Conservation (phyloP, 306 rosid genomes). For the Inga leiocalycina region DNA sequence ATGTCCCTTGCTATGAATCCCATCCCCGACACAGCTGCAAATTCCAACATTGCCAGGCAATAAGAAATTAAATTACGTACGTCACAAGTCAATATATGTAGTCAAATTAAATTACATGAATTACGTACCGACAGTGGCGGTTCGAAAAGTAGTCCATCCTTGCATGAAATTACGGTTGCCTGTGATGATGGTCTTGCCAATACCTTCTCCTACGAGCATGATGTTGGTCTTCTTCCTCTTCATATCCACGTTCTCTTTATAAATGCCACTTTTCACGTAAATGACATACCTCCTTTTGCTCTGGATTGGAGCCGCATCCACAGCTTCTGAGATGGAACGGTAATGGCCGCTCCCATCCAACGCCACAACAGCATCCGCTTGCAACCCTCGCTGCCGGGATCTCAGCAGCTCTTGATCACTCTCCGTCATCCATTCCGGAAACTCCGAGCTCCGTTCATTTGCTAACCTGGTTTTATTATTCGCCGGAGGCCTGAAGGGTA, state of each 20-base stretch:
- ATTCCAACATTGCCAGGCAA: too few species aligned
- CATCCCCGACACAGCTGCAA: constrained; percentile 73
- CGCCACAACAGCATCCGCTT: constrained; percentile 64
- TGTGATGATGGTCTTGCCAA: constrained; percentile 74
- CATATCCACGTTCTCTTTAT: constrained; percentile 81
- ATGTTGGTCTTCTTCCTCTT: constrained; percentile 84
- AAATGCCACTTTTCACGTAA: constrained; percentile 72
- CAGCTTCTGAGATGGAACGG: constrained; percentile 72
- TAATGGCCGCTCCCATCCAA: constrained; percentile 81
- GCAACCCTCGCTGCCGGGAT: constrained; percentile 42
- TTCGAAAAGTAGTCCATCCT: constrained; percentile 97
- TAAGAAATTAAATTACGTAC: neutral
- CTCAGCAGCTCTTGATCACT: constrained; percentile 62
- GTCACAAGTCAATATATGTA: neutral
- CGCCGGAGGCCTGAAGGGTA: constrained; percentile 62
- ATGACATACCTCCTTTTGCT: constrained; percentile 65
- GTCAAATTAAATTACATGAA: too few species aligned
- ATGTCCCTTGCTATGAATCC: constrained; percentile 83
- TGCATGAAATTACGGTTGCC: constrained; percentile 83
- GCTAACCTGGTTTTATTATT: neutral
- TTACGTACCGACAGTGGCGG: constrained; percentile 78
- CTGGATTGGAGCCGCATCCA: constrained; percentile 70
- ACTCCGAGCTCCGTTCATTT: constrained; percentile 22
- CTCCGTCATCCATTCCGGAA: constrained; percentile 77
- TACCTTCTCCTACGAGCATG: constrained; percentile 84